Conservation (phyloP, 2,329 filamentous ascomycete genomes). For the Trichoderma breve region DNA sequence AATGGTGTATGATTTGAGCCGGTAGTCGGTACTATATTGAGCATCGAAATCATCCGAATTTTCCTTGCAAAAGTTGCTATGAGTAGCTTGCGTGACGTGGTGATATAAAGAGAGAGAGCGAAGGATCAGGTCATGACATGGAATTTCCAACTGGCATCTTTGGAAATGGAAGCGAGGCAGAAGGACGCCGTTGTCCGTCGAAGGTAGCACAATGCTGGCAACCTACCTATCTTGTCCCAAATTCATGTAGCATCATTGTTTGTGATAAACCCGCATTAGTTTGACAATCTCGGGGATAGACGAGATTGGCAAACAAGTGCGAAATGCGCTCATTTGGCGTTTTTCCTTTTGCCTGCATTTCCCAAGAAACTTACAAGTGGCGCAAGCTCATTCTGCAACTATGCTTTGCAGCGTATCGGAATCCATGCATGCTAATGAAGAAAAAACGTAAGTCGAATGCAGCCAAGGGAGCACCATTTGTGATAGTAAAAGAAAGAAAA, state of each 20-base stretch:
- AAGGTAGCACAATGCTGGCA: not conserved
- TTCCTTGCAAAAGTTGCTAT: not conserved
- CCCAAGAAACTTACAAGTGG: not conserved
- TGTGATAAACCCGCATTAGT: conserved; percentile 4
- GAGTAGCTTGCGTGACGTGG: not conserved
- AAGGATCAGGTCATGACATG: not conserved
- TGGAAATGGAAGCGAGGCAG: not conserved
- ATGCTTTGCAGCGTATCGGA: not conserved
- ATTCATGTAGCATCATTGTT: conserved; percentile 1
- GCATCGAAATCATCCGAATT: not conserved
- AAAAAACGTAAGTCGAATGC: not conserved
- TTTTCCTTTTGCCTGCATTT: not conserved
- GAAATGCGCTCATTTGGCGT: not conserved
- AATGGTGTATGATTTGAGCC: not conserved
- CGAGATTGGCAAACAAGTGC: not conserved
- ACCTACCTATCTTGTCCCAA: not conserved
- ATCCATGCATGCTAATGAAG: not conserved
- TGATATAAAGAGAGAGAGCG: not conserved
- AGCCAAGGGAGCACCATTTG: not conserved
- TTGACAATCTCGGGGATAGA: not conserved
- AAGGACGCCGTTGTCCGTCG: not conserved
- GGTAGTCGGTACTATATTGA: not conserved
- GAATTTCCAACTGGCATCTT: not conserved
- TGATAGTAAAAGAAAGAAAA: not conserved
- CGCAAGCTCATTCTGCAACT: too few species aligned